These are phyloP conservation scores for Ogataea corticis DNA, from an alignment of 805 yeast genomes.

Conservation along the genomic window DNA sequence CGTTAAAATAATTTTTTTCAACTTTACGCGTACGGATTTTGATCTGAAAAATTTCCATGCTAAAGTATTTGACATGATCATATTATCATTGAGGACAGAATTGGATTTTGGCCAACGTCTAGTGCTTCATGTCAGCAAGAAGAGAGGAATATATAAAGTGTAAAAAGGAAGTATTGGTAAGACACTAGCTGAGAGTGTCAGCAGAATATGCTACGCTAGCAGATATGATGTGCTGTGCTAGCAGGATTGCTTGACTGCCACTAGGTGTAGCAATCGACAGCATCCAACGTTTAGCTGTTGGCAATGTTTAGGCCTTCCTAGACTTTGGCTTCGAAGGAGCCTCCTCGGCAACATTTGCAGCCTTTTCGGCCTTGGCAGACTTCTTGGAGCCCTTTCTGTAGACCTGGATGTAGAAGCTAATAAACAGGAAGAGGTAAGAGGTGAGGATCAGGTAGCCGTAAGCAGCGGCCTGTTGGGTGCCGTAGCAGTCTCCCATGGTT, in stretches of 20 bases:
- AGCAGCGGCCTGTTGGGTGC: slow-evolving; percentile 90
- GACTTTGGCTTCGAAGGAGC: slow-evolving; percentile 26
- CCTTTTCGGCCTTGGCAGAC: slow-evolving; percentile 15
- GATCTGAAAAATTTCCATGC: no score
- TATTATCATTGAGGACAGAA: not conserved
- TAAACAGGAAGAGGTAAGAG: slow-evolving; percentile 85
- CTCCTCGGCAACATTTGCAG: slow-evolving; percentile 16
- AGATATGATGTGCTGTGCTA: no score
- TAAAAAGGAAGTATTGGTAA: not conserved
- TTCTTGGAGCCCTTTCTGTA: slow-evolving; percentile 54
- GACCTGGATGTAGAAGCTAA: slow-evolving; percentile 86
- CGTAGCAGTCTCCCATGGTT: slow-evolving; percentile 82
- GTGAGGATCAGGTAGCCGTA: slow-evolving; percentile 88
- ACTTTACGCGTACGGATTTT: not conserved
- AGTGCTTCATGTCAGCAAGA: not conserved
- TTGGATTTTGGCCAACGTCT: no score
- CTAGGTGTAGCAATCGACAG: no score
- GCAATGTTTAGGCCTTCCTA: slow-evolving; percentile 30
- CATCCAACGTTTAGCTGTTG: no score
- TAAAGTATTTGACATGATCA: not conserved
- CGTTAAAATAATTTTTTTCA: not conserved
- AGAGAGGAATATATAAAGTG: not conserved
- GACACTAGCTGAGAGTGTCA: not conserved
- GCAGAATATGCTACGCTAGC: not conserved
- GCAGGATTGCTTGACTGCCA: no score